Base-by-base conservation (phyloP, 2,329 filamentous ascomycete species). In the Dichotomopilus funicola region DNA sequence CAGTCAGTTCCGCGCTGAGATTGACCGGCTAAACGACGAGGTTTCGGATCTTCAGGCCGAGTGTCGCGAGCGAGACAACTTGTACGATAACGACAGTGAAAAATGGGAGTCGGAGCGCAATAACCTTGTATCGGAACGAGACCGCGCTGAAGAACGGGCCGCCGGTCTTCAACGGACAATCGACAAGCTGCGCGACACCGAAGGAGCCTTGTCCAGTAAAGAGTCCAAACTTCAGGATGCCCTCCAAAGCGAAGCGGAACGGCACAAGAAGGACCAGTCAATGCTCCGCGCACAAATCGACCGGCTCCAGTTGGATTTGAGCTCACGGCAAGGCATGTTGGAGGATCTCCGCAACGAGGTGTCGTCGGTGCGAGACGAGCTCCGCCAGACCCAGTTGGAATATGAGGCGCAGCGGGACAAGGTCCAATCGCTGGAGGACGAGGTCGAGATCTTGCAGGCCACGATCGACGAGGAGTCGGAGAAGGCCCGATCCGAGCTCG, bases 261-360 rank as follows among this genome's bases (percentile, higher is more conserved):
- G 88, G 31, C 85, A 94, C 64, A 78, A 79, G 60, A 82, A 80
- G 54, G 87, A 92, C 63, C 87, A 92, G 66, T 80, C 80, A 9
- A 72, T 85, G 6, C 74, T 95, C 50, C 81, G 76, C 59, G 78
- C 81, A n/a, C 88, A 94, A 67, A 82, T 95, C 51, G 81, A 87
- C 47, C 85, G 87, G 50, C 75, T 94, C 8, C 85, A 87, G 64
- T 79, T 83, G 48, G 88, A 90, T 56, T 76, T 94, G 10, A 79
- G 86, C 54, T 75, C 80, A 34, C 83, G 86, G 59, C 82, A 87
- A 64, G 73, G 78, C n/a, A 75, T 82, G 44, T 70, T 89, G 5
- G 86, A 86, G 13, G 79, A 81, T 49, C 74, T 87, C 33, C 81
- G 85, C 51, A 78, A 77, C 51, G 87, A 91, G 63, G 72, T 91